These are phyloP conservation scores for Malassezia restricta DNA, from an alignment of 1,284 basidiomycete genomes.

Conservation along the genomic window DNA sequence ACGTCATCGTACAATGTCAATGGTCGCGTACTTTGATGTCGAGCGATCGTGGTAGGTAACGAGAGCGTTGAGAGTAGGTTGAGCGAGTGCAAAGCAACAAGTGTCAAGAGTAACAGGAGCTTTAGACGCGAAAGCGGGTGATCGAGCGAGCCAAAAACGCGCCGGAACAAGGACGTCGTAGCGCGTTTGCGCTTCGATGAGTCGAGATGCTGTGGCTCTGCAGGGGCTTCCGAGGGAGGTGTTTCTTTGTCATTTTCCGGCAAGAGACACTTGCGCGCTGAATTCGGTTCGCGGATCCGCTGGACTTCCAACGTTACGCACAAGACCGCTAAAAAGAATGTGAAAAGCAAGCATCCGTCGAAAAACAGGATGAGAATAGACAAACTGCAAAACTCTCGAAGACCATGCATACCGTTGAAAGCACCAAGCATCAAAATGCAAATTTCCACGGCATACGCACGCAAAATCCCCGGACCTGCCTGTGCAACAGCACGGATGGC, in stretches of 20 bases:
- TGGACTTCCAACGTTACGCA: slow-evolving; percentile 81
- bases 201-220: slow-evolving; percentile 2
- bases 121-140: slow-evolving; percentile 80
- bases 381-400: slow-evolving; percentile 87
- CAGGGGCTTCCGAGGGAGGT: slow-evolving; percentile 6
- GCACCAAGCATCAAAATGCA: slow-evolving; percentile 77
- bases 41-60: slow-evolving; percentile 56
- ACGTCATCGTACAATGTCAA: slow-evolving; percentile 37
- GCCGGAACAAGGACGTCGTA: slow-evolving; percentile 14
- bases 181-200: neutral
- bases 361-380: slow-evolving; percentile 72
- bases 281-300: slow-evolving; percentile 47
- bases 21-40: slow-evolving; percentile 49
- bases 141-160: slow-evolving; percentile 50
- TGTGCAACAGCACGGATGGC: slow-evolving; percentile 69
- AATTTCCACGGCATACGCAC: slow-evolving; percentile 86
- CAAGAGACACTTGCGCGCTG: neutral
- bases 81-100: slow-evolving; percentile 49
- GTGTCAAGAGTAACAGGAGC: slow-evolving; percentile 60
- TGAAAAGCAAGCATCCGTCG: slow-evolving; percentile 78
- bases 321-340: slow-evolving; percentile 77
- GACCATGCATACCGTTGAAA: slow-evolving; percentile 71
- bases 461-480: slow-evolving; percentile 69
- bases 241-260: neutral
- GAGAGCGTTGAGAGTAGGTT: slow-evolving; percentile 89